Conservation (phyloP, 2,329 filamentous ascomycete genomes). For the Cercospora sp. region DNA sequence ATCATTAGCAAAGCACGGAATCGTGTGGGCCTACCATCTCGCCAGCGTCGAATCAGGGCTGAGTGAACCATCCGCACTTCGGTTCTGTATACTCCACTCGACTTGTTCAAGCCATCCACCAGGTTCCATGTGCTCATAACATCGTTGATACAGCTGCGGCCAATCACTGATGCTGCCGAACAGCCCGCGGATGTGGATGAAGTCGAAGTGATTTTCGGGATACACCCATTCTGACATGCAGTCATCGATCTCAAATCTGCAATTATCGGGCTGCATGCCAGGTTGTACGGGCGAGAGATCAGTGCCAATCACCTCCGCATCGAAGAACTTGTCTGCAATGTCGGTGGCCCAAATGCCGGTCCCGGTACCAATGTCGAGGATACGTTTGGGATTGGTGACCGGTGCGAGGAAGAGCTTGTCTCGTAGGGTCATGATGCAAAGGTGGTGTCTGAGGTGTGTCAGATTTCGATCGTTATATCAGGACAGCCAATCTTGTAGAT, state of each 20-base stretch:
- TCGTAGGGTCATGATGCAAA: constrained; percentile 42
- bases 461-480: neutral
- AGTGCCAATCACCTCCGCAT: constrained; percentile 42
- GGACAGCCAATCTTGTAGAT: neutral
- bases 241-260: constrained; percentile 51
- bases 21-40: constrained; percentile 24
- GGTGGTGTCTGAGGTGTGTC: constrained; percentile 41
- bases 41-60: constrained; percentile 28
- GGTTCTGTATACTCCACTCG: constrained; percentile 40
- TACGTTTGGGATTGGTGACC: constrained; percentile 30
- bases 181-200: constrained; percentile 46
- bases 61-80: constrained; percentile 35
- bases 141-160: constrained; percentile 43
- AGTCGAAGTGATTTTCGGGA: constrained; percentile 43
- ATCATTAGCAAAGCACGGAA: neutral
- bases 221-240: constrained; percentile 45
- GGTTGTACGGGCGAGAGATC: constrained; percentile 42
- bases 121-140: constrained; percentile 42
- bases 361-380: constrained; percentile 51
- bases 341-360: constrained; percentile 46
- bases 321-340: constrained; percentile 39
- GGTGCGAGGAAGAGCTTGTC: constrained; percentile 38
- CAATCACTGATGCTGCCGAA: constrained; percentile 46
- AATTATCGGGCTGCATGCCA: constrained; percentile 41
- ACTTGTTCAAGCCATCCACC: constrained; percentile 49